Base-by-base conservation (phyloP, 2,329 filamentous ascomycete species). In the Macrophomina tecta region DNA sequence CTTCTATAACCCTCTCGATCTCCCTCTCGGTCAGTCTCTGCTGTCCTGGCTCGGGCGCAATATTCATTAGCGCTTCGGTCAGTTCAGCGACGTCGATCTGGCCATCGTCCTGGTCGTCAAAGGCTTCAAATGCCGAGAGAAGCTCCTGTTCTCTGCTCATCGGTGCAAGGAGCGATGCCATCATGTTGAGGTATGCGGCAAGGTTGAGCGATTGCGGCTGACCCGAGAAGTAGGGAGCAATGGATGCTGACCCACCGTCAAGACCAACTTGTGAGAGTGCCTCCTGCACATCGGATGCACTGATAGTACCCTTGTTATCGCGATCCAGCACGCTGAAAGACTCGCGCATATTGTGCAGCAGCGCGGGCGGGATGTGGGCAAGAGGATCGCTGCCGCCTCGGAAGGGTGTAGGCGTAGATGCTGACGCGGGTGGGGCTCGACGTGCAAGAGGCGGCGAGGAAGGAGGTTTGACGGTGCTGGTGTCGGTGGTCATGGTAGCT, bases 51-150 rank as follows among this genome's bases (percentile, higher is more conserved):
- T 91, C 92, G 0, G 87, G 84, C 4, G 55, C 63, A 5, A 40
- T 51, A 32, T 61, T 56, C 46, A 38, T 80, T 52, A 99, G 78
- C 0, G 94, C 93, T 72, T 95, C 92, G 53, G 91, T 88, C 69
- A 99, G 80, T 78, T 97, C 93, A 0, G 82, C 86, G 23, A 97
- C 81, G 75, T 98, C 93, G 46, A 98, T 89, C 78, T 97, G 93
- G 3, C 95, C 95, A 73, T 91, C 95, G 76, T 99, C 95, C 69
- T 97, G 93, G 69, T 97, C 92, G 75, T 99, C 95, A 76, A 98
- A 98, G 0, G 95, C 95, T 2, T 93, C 93, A 72, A 99, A 94
- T 0, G 95, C 95, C 1, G 93, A 94, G 23, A 93, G 82, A 9
- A 99, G 85, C 76, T 99, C 95, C 16, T 88, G 86, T 28, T 89